Conservation (phyloP, 2,329 filamentous ascomycete genomes). For the Xylariaceae sp. region DNA sequence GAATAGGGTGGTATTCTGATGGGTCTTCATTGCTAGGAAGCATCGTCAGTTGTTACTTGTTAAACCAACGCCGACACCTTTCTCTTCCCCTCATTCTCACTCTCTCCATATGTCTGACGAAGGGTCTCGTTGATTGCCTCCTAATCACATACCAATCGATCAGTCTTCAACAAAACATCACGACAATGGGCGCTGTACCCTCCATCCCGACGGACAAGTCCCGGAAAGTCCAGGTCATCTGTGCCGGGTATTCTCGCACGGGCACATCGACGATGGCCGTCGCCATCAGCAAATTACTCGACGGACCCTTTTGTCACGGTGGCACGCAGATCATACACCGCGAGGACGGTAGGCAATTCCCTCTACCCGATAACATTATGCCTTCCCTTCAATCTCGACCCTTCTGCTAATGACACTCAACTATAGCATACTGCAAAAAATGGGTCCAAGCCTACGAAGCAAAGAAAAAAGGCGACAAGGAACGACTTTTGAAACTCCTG, state of each 20-base stretch:
- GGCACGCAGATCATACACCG: conserved; percentile 37
- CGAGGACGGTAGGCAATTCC: conserved; percentile 32
- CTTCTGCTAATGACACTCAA: background rate
- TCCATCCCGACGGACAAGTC: conserved; percentile 32
- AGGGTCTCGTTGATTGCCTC: too few species aligned
- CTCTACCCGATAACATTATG: too few species aligned
- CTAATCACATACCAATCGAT: too few species aligned
- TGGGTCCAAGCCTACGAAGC: conserved; percentile 16
- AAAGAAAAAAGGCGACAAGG: conserved; percentile 22
- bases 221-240: conserved; percentile 38
- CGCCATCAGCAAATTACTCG: conserved; percentile 42
- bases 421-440: conserved; percentile 16
- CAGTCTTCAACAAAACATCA: background rate
- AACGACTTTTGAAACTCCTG: conserved; percentile 31
- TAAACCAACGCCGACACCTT: too few species aligned
- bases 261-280: conserved; percentile 46
- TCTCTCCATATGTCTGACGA: too few species aligned
- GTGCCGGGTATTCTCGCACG: conserved; percentile 41
- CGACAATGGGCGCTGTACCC: conserved; percentile 17
- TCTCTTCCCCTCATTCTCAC: too few species aligned
- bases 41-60: too few species aligned
- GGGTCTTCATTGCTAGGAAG: too few species aligned
- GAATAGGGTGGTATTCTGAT: too few species aligned
- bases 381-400: background rate
- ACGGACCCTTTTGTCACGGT: conserved; percentile 45